Base-by-base conservation (phyloP, 2,329 filamentous ascomycete species). In the Hypoxylon sp. region DNA sequence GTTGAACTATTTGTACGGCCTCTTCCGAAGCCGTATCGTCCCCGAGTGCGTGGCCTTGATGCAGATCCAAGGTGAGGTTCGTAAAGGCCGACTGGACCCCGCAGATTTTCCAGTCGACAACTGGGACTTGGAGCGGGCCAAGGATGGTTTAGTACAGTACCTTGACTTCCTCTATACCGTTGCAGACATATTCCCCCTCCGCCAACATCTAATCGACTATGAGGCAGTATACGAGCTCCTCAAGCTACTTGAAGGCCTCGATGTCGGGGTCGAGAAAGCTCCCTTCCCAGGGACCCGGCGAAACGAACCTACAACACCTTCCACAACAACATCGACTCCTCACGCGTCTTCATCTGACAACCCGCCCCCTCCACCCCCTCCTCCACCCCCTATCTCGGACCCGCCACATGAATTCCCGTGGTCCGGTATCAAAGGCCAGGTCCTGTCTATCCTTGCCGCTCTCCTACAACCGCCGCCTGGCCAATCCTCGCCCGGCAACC, bases 81-180 rank as follows among this genome's bases (percentile, higher is more conserved):
- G 93, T 45, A 89, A 91, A 43, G 90, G 91, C 32, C 86, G 90
- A 62, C 89, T 91, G 14, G 88, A 95, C 66, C 90, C 93, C 0
- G 89, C 93, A 68, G 94, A 98, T 75, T 98, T 98, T 74, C 95
- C 95, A 0, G 90, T 98, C 1, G 97, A 98, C 74, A 87, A 94
- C 50, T 98, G 95, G 95, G 95, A 98, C 75, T 97, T 98, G 91
- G 95, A 98, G 78, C 89, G 95, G 13, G 95, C 97, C 64, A 97
- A 97, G 78, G 95, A 98, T 75, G 95, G 95, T 0, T 89, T 98
- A 0, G 93, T 94, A 56, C 94, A 98, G 79, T 97, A 97, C 76
- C 88, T 98, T 1, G 94, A 98, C 74, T 97, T 98, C 77, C 91
- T 98, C 59, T 93, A 92, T 14, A 94, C 96, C 0, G 88, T 97